These are phyloP conservation scores for Aspergillus bombycis DNA, from an alignment of 2,329 filamentous ascomycete species.

Conservation along the genomic window DNA sequence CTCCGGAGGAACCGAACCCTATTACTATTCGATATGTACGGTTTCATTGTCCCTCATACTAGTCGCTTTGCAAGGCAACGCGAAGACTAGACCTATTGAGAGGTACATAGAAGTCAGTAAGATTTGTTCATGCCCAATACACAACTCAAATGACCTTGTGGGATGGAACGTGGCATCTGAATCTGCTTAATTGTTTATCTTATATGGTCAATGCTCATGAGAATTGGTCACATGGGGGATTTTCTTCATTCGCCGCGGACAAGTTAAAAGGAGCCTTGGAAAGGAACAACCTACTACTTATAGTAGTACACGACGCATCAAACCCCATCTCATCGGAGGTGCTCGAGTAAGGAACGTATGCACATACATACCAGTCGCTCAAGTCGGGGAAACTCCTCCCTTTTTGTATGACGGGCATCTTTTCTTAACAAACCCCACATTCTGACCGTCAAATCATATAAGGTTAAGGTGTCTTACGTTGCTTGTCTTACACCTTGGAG, in stretches of 20 bases:
- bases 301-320: not conserved
- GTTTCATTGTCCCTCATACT: not conserved
- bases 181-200: conserved; percentile 10
- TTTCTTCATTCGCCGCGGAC: conserved; percentile 6
- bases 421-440: not conserved
- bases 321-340: not conserved
- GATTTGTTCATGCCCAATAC: too few species aligned
- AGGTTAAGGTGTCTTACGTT: not conserved
- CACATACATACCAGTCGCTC: not conserved
- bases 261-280: not conserved
- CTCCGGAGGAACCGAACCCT: not conserved
- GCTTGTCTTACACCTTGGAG: not conserved
- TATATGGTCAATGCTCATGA: conserved; percentile 8
- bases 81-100: not conserved
- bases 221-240: not conserved
- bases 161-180: conserved; percentile 3
- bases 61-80: not conserved
- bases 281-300: not conserved
- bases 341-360: not conserved
- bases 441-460: not conserved
- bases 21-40: not conserved
- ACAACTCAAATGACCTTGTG: not conserved
- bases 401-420: not conserved
- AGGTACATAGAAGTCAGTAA: not conserved
- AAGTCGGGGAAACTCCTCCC: not conserved